phyloP scores from a whole-genome alignment of 202 grass and related monocot genomes.

The Schoenoplectus triqueter region DNA sequence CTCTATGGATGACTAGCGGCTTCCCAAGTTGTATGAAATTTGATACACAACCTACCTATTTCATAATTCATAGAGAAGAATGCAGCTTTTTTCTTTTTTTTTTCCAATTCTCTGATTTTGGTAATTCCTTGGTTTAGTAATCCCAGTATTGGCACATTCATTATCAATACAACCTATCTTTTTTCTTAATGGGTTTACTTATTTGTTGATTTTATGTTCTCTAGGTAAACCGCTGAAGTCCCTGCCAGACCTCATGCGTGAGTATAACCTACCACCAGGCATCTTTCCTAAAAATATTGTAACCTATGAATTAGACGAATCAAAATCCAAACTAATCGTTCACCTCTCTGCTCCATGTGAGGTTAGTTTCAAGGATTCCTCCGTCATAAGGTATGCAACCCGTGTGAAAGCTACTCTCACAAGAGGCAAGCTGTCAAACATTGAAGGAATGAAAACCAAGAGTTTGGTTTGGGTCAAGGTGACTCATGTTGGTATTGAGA shows the following conservation, averaged over 20 bases:
- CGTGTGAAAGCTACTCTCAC: constrained; percentile 75
- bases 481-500: constrained; percentile 65
- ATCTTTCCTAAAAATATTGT: constrained; percentile 92
- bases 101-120: constrained; percentile 27
- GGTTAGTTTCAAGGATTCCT: constrained; percentile 87
- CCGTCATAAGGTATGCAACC: constrained; percentile 58
- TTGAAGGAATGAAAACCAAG: constrained; percentile 96
- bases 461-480: constrained; percentile 94
- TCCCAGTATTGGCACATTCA: background rate
- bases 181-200: constrained; percentile 18
- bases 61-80: constrained; percentile 4
- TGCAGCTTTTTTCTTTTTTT: background rate
- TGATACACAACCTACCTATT: constrained; percentile 28
- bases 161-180: constrained; percentile 28
- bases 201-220: constrained; percentile 17
- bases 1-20: background rate
- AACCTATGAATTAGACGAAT: constrained; percentile 85
- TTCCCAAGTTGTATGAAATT: background rate
- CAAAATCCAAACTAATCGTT: constrained; percentile 71
- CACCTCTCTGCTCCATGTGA: constrained; percentile 83
- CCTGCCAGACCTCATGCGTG: constrained; percentile 73
- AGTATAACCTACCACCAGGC: constrained; percentile 75
- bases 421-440: constrained; percentile 68
- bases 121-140: constrained; percentile 10
- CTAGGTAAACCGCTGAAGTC: constrained; percentile 74